These are phyloP conservation scores for Thermomucor indicae-seudaticae DNA, from an alignment of 371 early-diverging fungal genomes.

Conservation along the genomic window DNA sequence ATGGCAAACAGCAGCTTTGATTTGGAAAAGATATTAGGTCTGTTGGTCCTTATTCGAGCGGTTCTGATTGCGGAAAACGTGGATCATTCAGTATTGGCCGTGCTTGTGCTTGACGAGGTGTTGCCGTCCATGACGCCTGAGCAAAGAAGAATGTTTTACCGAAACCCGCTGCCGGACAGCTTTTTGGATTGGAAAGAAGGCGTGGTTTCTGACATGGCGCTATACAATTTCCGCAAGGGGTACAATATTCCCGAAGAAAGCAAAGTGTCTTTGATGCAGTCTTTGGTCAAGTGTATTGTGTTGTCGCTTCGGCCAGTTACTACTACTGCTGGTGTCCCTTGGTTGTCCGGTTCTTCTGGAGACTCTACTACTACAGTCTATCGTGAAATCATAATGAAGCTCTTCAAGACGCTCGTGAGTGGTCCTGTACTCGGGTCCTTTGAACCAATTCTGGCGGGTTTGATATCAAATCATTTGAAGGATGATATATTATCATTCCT, in stretches of 20 bases:
- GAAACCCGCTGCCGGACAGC: no score
- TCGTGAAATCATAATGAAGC: not conserved
- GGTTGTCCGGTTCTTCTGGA: not conserved
- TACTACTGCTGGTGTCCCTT: not conserved
- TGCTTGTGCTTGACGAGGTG: not conserved
- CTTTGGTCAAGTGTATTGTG: no score
- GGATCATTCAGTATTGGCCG: not conserved
- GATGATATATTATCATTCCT: constrained; percentile 63
- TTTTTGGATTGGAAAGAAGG: not conserved
- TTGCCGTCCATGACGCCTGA: not conserved
- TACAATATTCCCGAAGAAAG: no score
- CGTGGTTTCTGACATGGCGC: no score
- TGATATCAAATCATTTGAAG: constrained; percentile 54
- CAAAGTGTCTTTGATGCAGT: no score
- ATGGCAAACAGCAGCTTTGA: no score
- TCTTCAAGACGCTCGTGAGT: constrained; percentile 46
- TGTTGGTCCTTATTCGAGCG: constrained; percentile 22
- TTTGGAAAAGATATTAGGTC: constrained; percentile 23
- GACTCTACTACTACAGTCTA: not conserved
- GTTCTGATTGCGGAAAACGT: no score
- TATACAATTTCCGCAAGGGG: no score
- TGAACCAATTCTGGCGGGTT: constrained; percentile 47
- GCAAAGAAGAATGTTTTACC: no score
- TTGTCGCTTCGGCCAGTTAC: no score
- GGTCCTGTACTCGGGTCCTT: constrained; percentile 38